A percentile compares a stretch with the other conserved stretches of the same genome.
These are phyloP conservation scores for Malus sylvestris DNA, from an alignment of 306 rosid species.

Conservation along the genomic window DNA sequence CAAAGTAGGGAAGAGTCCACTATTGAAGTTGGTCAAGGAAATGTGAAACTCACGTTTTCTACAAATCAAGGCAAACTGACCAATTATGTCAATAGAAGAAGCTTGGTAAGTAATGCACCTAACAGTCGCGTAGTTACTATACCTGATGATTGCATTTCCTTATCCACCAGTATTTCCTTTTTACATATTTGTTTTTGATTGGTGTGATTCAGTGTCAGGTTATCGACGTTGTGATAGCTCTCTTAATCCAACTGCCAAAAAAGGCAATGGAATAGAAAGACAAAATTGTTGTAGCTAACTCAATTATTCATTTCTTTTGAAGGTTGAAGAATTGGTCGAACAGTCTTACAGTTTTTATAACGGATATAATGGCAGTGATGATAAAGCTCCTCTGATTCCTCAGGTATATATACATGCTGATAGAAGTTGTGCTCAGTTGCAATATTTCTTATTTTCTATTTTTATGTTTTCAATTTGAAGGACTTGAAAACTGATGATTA, in stretches of 20 bases:
- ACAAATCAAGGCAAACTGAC: slow-evolving; percentile 24
- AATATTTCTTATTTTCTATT: neutral
- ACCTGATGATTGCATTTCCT: neutral
- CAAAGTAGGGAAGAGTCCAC: slow-evolving; percentile 23
- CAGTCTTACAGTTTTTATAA: slow-evolving; percentile 42
- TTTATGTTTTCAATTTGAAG: neutral
- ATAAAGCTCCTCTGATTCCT: slow-evolving; percentile 39
- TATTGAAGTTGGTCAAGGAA: slow-evolving; percentile 43
- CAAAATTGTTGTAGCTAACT: neutral
- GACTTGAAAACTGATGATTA: neutral
- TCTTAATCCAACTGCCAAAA: neutral
- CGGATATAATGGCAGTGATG: slow-evolving; percentile 36
- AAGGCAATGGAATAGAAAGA: neutral
- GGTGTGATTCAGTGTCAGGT: neutral
- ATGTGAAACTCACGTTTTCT: slow-evolving; percentile 41
- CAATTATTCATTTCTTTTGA: slow-evolving; percentile 7
- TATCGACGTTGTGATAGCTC: neutral
- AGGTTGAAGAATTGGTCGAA: slow-evolving; percentile 39
- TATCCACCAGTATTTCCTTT: neutral
- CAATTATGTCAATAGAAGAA: slow-evolving; percentile 34
- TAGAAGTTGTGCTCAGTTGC: neutral
- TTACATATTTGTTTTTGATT: neutral
- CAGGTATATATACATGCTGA: slow-evolving; percentile 27
- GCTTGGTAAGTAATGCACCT: slow-evolving; percentile 29
- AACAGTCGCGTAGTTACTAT: neutral